phyloP scores from a whole-genome alignment of 148 eudicot genomes.

The Silene uniflora region DNA sequence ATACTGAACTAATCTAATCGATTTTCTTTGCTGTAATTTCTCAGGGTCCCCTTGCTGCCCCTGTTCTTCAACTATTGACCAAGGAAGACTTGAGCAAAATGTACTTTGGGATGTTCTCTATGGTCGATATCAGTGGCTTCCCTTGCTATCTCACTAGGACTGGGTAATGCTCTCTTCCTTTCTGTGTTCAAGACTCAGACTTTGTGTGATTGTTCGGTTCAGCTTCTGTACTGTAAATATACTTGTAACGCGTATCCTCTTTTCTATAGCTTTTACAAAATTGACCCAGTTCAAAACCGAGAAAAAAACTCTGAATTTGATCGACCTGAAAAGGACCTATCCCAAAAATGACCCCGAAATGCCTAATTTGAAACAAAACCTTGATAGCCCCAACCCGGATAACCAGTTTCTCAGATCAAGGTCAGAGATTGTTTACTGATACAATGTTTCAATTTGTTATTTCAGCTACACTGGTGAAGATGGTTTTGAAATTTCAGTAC shows the following conservation, averaged over 20 bases:
- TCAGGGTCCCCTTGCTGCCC: constrained; percentile 97
- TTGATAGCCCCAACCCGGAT: no score
- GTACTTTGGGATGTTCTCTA: constrained; percentile 76
- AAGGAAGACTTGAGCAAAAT: constrained; percentile 87
- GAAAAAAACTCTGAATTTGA: no score
- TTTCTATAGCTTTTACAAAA: no score
- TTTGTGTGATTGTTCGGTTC: no score
- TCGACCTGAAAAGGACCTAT: no score
- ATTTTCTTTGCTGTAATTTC: constrained; percentile 21
- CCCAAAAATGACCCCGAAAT: no score
- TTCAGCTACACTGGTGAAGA: constrained; percentile 98
- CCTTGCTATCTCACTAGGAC: constrained; percentile 89
- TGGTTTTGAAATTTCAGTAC: constrained; percentile 95
- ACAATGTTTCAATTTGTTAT: neutral
- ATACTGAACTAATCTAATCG: neutral
- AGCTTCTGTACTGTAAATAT: no score
- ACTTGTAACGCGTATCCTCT: no score
- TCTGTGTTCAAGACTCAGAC: neutral
- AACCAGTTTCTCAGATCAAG: no score
- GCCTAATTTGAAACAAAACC: no score
- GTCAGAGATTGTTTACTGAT: no score
- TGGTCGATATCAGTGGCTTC: constrained; percentile 67
- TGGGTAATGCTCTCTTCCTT: constrained; percentile 51
- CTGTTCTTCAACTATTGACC: constrained; percentile 82
- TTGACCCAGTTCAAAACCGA: no score